Conservation (phyloP, 2,329 filamentous ascomycete genomes). For the Biscogniauxia sp. region DNA sequence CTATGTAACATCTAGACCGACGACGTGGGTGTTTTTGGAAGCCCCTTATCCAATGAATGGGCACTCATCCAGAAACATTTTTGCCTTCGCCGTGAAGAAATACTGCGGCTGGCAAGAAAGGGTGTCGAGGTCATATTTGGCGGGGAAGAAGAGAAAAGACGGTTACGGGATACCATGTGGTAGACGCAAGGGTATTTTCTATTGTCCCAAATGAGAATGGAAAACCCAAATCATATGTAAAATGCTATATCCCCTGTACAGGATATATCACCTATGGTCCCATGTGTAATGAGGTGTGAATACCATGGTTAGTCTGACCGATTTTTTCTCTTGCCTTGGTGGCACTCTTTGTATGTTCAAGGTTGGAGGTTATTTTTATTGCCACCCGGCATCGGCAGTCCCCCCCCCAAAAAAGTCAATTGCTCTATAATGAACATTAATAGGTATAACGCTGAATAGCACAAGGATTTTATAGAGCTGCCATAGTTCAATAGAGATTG, state of each 20-base stretch:
- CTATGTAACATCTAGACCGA: constrained; percentile 60
- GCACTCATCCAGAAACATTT: constrained; percentile 71
- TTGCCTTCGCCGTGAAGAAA: constrained; percentile 44
- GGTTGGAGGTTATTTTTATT: no score
- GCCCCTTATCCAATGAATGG: constrained; percentile 74
- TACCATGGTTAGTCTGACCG: neutral
- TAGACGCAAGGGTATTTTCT: constrained; percentile 3
- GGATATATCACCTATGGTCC: neutral
- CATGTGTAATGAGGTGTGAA: neutral
- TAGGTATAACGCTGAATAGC: no score
- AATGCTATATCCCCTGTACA: neutral
- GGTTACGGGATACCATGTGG: constrained; percentile 54
- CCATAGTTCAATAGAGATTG: no score
- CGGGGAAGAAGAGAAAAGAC: constrained; percentile 57
- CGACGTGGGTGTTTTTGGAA: constrained; percentile 79
- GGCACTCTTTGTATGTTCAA: no score
- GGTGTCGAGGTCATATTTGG: constrained; percentile 67
- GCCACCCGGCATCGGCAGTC: no score
- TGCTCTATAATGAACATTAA: no score
- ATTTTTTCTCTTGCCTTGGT: neutral
- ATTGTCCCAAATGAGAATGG: neutral
- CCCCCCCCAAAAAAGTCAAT: no score
- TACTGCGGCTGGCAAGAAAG: constrained; percentile 56
- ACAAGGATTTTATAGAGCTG: no score
- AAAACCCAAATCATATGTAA: constrained; percentile 1